Conservation (phyloP, 306 rosid genomes). For the Castanea sativa region DNA sequence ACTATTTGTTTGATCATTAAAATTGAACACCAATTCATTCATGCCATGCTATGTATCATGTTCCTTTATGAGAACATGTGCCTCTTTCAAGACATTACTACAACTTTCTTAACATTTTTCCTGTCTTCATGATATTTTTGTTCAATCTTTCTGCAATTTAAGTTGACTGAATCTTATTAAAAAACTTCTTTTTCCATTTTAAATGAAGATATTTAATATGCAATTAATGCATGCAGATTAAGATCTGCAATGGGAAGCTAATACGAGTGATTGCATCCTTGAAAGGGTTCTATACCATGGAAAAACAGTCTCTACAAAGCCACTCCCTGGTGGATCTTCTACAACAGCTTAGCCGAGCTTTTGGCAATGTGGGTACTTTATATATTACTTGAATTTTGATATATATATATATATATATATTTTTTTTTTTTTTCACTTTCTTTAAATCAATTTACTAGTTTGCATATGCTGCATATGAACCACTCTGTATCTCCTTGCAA, state of each 20-base stretch:
- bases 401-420: no score
- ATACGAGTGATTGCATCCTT: conserved; percentile 77
- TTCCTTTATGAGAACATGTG: neutral
- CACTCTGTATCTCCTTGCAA: neutral
- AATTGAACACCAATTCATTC: neutral
- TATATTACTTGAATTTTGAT: neutral
- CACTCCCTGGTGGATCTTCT: conserved; percentile 90
- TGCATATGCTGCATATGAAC: neutral
- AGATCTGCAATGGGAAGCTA: conserved; percentile 84
- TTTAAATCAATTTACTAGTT: neutral
- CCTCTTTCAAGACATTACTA: neutral
- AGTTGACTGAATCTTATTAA: neutral
- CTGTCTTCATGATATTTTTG: neutral
- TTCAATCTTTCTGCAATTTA: neutral
- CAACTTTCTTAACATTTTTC: neutral
- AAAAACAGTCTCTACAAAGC: conserved; percentile 65
- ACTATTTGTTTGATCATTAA: neutral
- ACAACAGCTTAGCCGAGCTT: conserved; percentile 89
- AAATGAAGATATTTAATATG: conserved; percentile 11
- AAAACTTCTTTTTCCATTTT: neutral
- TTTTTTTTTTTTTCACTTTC: neutral
- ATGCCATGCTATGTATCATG: neutral
- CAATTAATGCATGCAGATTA: conserved; percentile 53
- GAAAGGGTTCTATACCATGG: conserved; percentile 81
- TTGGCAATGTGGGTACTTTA: conserved; percentile 62